Evolutionary conservation across 257 asterid genomes (phyloP).

Genomic region (Fraxinus cuspidata): DNA sequence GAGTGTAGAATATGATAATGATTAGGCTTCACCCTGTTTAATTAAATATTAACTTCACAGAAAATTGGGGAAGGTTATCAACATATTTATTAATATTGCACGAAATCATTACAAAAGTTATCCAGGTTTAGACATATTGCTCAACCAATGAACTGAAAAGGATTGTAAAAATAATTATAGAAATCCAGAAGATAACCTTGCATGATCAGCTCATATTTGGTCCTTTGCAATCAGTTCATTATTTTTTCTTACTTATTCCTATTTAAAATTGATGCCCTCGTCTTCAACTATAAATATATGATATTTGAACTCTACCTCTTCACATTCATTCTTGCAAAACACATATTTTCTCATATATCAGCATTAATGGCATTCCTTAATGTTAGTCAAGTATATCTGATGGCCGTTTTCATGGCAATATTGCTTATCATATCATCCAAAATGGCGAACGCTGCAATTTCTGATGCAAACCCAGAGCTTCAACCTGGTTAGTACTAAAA

Average conservation of each 20-base stretch:
- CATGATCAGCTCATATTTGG: too few relatives aligned
- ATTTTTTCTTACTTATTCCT: too few relatives aligned
- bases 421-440: constrained; percentile 7
- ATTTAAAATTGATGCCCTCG: not conserved
- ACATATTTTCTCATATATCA: not conserved
- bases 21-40: too few relatives aligned
- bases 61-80: not conserved
- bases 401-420: constrained; percentile 14
- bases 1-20: too few relatives aligned
- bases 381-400: not conserved
- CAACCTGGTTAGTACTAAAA: constrained; percentile 1
- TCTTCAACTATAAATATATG: not conserved
- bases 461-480: not conserved
- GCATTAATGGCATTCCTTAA: not conserved
- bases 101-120: not conserved
- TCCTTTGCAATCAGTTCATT: not conserved
- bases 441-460: constrained; percentile 2
- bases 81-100: too few relatives aligned
- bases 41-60: too few relatives aligned
- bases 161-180: not conserved
- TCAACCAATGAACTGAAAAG: not conserved
- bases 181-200: not conserved
- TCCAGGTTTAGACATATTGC: not conserved
- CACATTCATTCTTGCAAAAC: not conserved
- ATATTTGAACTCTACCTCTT: not conserved